Percentiles rank a stretch among this genome's conserved stretches.
These are phyloP conservation scores for Ailanthus altissimus DNA, from an alignment of 345 rosid genomes.

Conservation along the genomic window DNA sequence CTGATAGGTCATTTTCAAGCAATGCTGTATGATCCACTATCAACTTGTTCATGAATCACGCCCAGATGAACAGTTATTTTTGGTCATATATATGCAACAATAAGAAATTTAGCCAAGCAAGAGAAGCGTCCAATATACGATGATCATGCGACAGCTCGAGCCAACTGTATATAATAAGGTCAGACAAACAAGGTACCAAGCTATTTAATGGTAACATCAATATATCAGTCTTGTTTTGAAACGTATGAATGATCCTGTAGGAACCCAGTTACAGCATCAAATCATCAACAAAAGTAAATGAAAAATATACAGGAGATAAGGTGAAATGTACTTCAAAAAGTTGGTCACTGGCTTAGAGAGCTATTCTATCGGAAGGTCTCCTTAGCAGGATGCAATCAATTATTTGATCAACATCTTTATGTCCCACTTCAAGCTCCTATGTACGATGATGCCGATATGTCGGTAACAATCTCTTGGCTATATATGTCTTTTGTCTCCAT, in stretches of 20 bases:
- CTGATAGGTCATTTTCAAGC: conserved; percentile 4
- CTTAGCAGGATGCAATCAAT: conserved; percentile 19
- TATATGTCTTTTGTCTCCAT: conserved; percentile 17
- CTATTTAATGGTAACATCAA: not conserved
- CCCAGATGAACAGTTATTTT: not conserved
- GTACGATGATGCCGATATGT: conserved; percentile 22
- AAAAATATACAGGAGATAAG: not conserved
- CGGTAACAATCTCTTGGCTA: conserved; percentile 13
- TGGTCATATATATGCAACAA: not conserved
- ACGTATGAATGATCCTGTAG: conserved; percentile 1
- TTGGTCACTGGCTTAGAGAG: conserved; percentile 13
- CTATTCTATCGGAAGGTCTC: conserved; percentile 4
- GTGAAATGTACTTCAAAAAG: conserved; percentile 18
- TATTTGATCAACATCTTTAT: not conserved
- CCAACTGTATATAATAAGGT: not conserved
- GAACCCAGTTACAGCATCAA: not conserved
- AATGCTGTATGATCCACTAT: not conserved
- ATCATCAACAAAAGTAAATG: not conserved
- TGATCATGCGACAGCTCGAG: not conserved
- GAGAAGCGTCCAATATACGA: not conserved
- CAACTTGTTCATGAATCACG: not conserved
- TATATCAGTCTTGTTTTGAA: not conserved
- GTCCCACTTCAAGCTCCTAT: conserved; percentile 22
- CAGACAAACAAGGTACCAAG: not conserved
- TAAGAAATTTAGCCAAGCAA: not conserved